Percentiles rank a stretch among this genome's conserved stretches.
phyloP scores from a whole-genome alignment of 192 early-diverging fungal species.

The Coemansia sp. region DNA sequence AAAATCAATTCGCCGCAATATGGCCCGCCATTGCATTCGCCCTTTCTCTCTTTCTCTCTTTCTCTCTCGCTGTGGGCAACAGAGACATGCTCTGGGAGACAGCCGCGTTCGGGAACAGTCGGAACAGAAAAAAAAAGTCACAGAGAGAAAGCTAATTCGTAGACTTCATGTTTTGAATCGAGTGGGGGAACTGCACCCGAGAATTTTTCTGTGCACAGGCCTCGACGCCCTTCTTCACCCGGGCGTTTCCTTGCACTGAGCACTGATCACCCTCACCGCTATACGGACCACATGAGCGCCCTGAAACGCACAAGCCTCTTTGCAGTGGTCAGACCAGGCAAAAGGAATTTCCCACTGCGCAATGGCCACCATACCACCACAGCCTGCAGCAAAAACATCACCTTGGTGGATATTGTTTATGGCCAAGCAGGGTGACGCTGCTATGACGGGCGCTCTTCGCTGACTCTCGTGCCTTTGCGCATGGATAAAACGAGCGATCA shows the following conservation, averaged over 20 bases:
- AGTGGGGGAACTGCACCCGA: not conserved
- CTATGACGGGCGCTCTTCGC: too few relatives aligned
- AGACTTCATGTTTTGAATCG: too few relatives aligned
- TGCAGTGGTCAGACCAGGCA: not conserved
- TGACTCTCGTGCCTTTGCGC: too few relatives aligned
- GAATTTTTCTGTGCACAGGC: not conserved
- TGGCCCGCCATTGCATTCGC: not conserved
- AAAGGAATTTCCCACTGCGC: not conserved
- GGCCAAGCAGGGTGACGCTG: too few relatives aligned
- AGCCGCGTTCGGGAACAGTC: not conserved
- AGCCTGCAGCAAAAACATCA: too few relatives aligned
- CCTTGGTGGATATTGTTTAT: too few relatives aligned
- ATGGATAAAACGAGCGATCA: not conserved
- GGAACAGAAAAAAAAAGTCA: not conserved
- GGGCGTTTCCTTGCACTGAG: not conserved
- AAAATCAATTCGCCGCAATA: conserved; percentile 9
- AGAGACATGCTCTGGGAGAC: not conserved
- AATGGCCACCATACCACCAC: not conserved
- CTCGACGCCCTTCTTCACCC: not conserved
- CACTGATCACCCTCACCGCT: not conserved
- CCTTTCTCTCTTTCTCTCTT: too few relatives aligned
- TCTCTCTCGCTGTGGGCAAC: too few relatives aligned
- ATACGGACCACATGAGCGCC: not conserved
- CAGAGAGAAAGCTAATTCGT: too few relatives aligned
- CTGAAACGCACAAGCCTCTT: not conserved